phyloP scores from a whole-genome alignment of 2,329 filamentous ascomycete genomes.

The Fusarium sp. region DNA sequence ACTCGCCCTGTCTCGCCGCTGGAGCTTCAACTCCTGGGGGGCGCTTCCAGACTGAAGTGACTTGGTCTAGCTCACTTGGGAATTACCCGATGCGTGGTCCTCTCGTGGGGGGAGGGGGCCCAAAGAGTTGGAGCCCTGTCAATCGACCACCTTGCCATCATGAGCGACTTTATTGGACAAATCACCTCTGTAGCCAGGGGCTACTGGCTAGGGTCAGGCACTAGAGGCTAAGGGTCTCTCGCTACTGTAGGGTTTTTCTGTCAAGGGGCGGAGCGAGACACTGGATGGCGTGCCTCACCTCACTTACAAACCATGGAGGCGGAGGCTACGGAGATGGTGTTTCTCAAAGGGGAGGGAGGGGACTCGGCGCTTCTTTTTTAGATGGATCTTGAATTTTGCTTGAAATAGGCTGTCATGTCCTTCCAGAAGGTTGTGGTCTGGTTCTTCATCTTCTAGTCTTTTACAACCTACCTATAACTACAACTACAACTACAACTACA shows the following conservation, averaged over 20 bases:
- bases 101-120: slow-evolving; percentile 40
- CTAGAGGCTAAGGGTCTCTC: slow-evolving; percentile 3
- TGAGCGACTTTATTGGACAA: slow-evolving; percentile 44
- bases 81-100: slow-evolving; percentile 41
- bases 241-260: not conserved
- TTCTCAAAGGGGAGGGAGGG: slow-evolving; percentile 15
- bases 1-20: not conserved
- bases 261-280: slow-evolving; percentile 4
- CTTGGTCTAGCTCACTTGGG: slow-evolving; percentile 20
- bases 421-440: slow-evolving; percentile 32
- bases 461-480: not conserved
- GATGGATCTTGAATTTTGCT: slow-evolving; percentile 24
- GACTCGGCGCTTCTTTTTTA: slow-evolving; percentile 34
- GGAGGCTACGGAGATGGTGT: slow-evolving; percentile 38
- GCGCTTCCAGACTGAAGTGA: slow-evolving; percentile 33
- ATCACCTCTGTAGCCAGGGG: slow-evolving; percentile 13
- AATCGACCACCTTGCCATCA: slow-evolving; percentile 45
- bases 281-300: slow-evolving; percentile 32
- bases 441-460: slow-evolving; percentile 10
- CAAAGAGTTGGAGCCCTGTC: slow-evolving; percentile 37
- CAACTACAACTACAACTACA: too few relatives aligned
- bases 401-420: slow-evolving; percentile 23
- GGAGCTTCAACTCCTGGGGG: not conserved
- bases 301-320: slow-evolving; percentile 28
- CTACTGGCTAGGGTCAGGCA: slow-evolving; percentile 12